Percentiles rank a stretch among this genome's conserved stretches.
These are phyloP conservation scores for Microdochium nivale DNA, from an alignment of 2,329 filamentous ascomycete genomes.

Conservation along the genomic window DNA sequence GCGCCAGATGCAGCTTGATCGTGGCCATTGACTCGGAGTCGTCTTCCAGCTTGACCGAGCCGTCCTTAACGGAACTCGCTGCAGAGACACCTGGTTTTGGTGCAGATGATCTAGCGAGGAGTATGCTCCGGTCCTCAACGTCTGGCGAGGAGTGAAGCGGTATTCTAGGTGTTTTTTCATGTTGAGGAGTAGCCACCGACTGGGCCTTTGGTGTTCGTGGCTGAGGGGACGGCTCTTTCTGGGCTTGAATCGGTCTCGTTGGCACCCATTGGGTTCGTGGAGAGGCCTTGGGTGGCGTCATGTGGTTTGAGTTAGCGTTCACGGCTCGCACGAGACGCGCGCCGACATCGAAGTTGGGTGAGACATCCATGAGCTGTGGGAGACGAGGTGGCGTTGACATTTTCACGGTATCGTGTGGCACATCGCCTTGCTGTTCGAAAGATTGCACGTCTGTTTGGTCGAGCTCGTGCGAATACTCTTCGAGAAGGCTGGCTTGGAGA, in stretches of 20 bases:
- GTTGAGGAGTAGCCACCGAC: background rate
- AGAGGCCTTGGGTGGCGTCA: background rate
- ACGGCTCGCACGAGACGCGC: constrained; percentile 15
- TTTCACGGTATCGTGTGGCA: background rate
- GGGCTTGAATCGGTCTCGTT: background rate
- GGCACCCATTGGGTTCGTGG: background rate
- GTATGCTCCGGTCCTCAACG: constrained; percentile 13
- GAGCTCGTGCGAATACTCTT: background rate
- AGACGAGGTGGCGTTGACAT: constrained; percentile 5
- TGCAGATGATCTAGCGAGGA: constrained; percentile 14
- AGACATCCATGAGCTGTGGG: constrained; percentile 4
- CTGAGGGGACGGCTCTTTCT: background rate
- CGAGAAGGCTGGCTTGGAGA: constrained; percentile 1
- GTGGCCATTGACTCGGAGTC: constrained; percentile 19
- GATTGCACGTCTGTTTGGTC: constrained; percentile 3
- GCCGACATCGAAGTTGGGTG: constrained; percentile 10
- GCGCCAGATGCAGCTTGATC: constrained; percentile 36
- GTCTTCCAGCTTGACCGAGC: constrained; percentile 11
- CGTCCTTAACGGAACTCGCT: background rate
- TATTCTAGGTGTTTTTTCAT: constrained; percentile 5
- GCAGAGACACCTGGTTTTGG: background rate
- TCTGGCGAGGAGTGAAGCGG: constrained; percentile 6
- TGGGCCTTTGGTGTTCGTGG: background rate
- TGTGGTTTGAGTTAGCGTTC: constrained; percentile 3
- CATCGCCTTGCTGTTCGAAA: constrained; percentile 2